Conservation (phyloP, 176 grass and related monocot genomes). For the Cenchrus americanus region DNA sequence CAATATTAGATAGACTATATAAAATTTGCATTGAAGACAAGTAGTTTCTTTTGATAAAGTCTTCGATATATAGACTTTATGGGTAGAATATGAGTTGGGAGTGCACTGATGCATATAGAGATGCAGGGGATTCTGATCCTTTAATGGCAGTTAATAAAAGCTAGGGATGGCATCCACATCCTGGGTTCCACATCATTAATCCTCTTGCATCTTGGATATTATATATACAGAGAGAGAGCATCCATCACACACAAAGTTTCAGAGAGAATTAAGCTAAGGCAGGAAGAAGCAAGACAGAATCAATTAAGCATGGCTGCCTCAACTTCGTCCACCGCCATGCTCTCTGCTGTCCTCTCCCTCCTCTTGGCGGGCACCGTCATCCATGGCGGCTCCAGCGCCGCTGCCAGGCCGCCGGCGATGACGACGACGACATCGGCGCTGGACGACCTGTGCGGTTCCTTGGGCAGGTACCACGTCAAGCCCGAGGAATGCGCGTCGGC, state of each 20-base stretch:
- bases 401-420: no score
- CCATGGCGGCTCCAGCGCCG: background rate
- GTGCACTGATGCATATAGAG: no score
- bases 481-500: conserved; percentile 16
- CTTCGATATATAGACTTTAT: no score
- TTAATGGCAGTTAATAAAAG: no score
- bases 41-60: no score
- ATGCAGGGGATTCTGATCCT: no score
- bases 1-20: no score
- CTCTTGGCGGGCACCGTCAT: background rate
- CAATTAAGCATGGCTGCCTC: background rate
- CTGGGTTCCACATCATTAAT: background rate
- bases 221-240: background rate
- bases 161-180: background rate
- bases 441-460: conserved; percentile 20
- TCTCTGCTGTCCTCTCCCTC: background rate
- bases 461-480: conserved; percentile 36
- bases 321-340: background rate
- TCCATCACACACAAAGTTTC: background rate
- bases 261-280: no score
- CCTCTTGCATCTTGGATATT: background rate
- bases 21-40: no score
- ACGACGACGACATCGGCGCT: background rate
- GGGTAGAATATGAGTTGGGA: no score
- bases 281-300: background rate